These are phyloP conservation scores for Aspergillus incahuasiensis DNA, from an alignment of 495 filamentous ascomycete species.

Conservation along the genomic window DNA sequence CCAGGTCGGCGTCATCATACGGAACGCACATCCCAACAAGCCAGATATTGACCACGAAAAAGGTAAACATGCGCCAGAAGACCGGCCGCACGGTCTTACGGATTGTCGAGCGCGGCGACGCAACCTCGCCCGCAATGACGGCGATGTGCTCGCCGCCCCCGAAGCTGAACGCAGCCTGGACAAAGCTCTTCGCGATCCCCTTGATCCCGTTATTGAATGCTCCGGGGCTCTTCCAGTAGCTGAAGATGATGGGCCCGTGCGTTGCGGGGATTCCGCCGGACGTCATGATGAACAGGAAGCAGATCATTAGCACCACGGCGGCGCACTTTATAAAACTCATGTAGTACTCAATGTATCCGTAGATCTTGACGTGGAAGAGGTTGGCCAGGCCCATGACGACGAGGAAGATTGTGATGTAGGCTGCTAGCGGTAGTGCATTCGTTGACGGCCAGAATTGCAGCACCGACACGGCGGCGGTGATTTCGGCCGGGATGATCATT, in stretches of 20 bases:
- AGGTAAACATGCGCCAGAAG: slow-evolving; percentile 32
- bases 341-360: slow-evolving; percentile 27
- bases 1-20: slow-evolving; percentile 18
- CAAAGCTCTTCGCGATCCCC: slow-evolving; percentile 27
- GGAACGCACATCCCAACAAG: slow-evolving; percentile 30
- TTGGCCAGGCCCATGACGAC: slow-evolving; percentile 19
- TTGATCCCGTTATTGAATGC: slow-evolving; percentile 32
- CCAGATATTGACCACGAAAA: slow-evolving; percentile 31
- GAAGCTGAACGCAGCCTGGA: slow-evolving; percentile 28
- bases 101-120: slow-evolving; percentile 23
- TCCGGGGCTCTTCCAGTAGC: slow-evolving; percentile 26
- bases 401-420: slow-evolving; percentile 28
- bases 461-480: slow-evolving; percentile 26
- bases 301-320: slow-evolving; percentile 26
- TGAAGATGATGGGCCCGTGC: slow-evolving; percentile 25
- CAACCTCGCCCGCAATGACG: slow-evolving; percentile 27
- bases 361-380: slow-evolving; percentile 23
- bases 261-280: slow-evolving; percentile 27
- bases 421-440: slow-evolving; percentile 21
- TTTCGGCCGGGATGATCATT: slow-evolving; percentile 30
- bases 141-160: slow-evolving; percentile 28
- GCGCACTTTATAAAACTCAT: slow-evolving; percentile 29
- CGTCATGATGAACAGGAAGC: slow-evolving; percentile 32
- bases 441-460: slow-evolving; percentile 28
- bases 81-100: slow-evolving; percentile 26